A percentile compares a stretch with the other conserved stretches of the same genome.
Conservation (phyloP, 129 eudicot species). For the Oenanthe sinensis region DNA sequence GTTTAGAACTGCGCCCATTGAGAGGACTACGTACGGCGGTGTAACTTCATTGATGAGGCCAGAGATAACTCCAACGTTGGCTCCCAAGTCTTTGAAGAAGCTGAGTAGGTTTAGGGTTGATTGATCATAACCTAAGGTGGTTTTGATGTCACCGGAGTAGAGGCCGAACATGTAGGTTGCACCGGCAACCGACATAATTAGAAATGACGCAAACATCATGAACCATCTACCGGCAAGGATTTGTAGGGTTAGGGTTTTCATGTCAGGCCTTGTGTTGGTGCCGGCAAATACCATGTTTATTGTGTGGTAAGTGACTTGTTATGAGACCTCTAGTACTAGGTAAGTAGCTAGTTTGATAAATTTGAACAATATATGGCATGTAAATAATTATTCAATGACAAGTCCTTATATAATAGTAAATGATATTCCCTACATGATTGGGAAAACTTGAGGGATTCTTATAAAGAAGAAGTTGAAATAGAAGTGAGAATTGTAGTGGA, state of each 20-base stretch:
- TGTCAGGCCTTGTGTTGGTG: conserved; percentile 12
- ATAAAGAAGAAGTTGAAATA: background rate
- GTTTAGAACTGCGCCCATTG: conserved; percentile 56
- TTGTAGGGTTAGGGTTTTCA: conserved; percentile 29
- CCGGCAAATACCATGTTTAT: conserved; percentile 1
- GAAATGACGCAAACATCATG: conserved; percentile 74
- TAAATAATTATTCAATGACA: background rate
- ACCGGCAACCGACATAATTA: conserved; percentile 76
- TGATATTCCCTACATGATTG: background rate
- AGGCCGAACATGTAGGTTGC: conserved; percentile 83
- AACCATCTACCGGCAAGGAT: conserved; percentile 78
- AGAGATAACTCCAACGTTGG: conserved; percentile 62
- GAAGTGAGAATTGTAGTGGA: background rate
- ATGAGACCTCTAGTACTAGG: background rate
- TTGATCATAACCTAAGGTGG: conserved; percentile 65
- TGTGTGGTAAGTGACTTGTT: background rate
- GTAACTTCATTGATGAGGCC: conserved; percentile 75
- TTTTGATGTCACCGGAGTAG: conserved; percentile 57
- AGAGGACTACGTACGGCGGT: conserved; percentile 70
- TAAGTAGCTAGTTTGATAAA: background rate
- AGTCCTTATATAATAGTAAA: background rate
- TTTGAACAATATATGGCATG: background rate
- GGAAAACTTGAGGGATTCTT: background rate
- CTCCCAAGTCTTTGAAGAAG: conserved; percentile 73
- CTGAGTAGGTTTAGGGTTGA: conserved; percentile 65